Conservation (phyloP, 1,139 yeast species). For the Saccharomyces hybrid region DNA sequence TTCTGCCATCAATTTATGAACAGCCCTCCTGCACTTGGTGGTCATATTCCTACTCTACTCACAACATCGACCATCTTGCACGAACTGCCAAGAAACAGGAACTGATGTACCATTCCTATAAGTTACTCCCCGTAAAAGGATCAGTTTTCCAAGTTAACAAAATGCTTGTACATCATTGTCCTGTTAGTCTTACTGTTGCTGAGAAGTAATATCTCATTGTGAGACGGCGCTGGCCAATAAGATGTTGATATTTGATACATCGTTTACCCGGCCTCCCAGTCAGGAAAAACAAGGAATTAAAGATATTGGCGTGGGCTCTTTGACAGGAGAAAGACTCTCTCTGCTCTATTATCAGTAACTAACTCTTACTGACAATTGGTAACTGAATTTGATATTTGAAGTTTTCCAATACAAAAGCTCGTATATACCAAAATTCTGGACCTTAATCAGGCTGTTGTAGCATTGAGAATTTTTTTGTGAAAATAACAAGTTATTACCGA, state of each 20-base stretch:
- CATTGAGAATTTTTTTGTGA: not conserved
- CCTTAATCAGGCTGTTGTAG: not conserved
- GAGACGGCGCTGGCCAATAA: not conserved
- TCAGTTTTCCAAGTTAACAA: too few relatives aligned
- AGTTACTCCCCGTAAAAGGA: too few relatives aligned
- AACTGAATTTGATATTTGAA: not conserved
- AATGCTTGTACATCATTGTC: too few relatives aligned
- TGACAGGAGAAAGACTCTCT: not conserved
- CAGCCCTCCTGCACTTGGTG: too few relatives aligned
- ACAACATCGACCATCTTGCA: too few relatives aligned
- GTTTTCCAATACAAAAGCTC: not conserved
- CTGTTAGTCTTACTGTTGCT: too few relatives aligned
- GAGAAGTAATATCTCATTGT: not conserved
- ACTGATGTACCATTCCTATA: too few relatives aligned
- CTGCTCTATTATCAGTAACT: too few relatives aligned
- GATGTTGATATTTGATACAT: not conserved
- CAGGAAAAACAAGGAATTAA: not conserved
- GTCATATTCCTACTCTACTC: too few relatives aligned
- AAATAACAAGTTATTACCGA: not conserved
- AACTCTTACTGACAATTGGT: not conserved
- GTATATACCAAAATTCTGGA: not conserved
- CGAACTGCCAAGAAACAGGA: too few relatives aligned
- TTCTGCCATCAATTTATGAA: too few relatives aligned
- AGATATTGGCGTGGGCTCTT: not conserved
- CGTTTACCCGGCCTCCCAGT: not conserved